These are phyloP conservation scores for Actinomortierella ambigua DNA, from an alignment of 371 early-diverging fungal species.

Conservation along the genomic window DNA sequence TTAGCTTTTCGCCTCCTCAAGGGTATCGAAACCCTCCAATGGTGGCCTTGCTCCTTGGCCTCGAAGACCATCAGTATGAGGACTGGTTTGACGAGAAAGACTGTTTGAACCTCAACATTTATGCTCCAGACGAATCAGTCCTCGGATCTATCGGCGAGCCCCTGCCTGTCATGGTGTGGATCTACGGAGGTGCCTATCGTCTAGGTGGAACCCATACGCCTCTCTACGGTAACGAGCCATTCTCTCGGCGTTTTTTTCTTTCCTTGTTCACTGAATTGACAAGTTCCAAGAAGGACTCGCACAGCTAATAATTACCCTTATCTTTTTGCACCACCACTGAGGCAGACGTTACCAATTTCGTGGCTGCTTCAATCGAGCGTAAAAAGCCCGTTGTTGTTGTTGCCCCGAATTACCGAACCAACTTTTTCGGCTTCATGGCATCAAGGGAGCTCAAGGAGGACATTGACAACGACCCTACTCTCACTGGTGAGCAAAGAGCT, in stretches of 20 bases:
- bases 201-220: neutral
- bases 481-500: too few species aligned
- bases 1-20: too few species aligned
- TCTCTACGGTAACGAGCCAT: conserved; percentile 6
- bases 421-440: conserved; percentile 9
- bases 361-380: neutral
- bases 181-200: conserved; percentile 4
- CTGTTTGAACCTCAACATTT: conserved; percentile 48
- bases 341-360: neutral
- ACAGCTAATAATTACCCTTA: too few species aligned
- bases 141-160: neutral
- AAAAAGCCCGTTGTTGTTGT: conserved; percentile 11
- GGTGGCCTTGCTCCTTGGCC: too few species aligned
- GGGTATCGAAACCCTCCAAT: too few species aligned
- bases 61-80: too few species aligned
- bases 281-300: too few species aligned
- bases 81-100: conserved; percentile 24
- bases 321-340: neutral
- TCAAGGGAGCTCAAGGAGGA: conserved; percentile 5
- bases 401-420: conserved; percentile 3
- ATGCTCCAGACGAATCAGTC: conserved; percentile 22
- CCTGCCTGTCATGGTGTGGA: conserved; percentile 48
- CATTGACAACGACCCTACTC: too few species aligned
- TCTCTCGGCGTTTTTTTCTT: neutral
- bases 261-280: neutral